Evolutionary conservation across 1,284 basidiomycete genomes (phyloP).

Genomic region (Ustilago loliicola): DNA sequence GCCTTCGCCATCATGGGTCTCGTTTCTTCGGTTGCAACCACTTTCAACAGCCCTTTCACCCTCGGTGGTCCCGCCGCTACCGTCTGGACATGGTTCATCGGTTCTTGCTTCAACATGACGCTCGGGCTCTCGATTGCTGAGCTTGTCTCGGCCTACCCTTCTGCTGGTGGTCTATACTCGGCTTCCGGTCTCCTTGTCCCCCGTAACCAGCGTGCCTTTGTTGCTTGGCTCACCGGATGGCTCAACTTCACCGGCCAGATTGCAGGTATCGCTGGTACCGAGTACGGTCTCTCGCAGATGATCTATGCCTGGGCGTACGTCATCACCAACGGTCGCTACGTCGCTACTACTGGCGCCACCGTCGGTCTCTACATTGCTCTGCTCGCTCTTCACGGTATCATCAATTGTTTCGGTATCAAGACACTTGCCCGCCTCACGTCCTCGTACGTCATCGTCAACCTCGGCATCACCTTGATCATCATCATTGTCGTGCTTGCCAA

Average conservation of each 20-base stretch:
- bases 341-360: slow-evolving; percentile 57
- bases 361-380: slow-evolving; percentile 66
- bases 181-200: slow-evolving; percentile 70
- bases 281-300: slow-evolving; percentile 90
- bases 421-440: slow-evolving; percentile 83
- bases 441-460: slow-evolving; percentile 87
- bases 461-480: slow-evolving; percentile 76
- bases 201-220: slow-evolving; percentile 69
- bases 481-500: slow-evolving; percentile 85
- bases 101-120: slow-evolving; percentile 67
- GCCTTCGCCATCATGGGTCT: slow-evolving; percentile 70
- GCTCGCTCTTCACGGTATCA: slow-evolving; percentile 69
- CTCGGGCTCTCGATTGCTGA: slow-evolving; percentile 69
- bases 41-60: slow-evolving; percentile 67
- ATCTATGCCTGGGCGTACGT: slow-evolving; percentile 79
- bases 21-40: slow-evolving; percentile 68
- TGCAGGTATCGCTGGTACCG: slow-evolving; percentile 85
- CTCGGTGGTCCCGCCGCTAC: slow-evolving; percentile 64
- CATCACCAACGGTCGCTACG: slow-evolving; percentile 56
- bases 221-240: slow-evolving; percentile 78
- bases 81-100: slow-evolving; percentile 69
- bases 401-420: slow-evolving; percentile 84
- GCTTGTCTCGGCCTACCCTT: slow-evolving; percentile 79
- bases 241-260: slow-evolving; percentile 89
- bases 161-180: slow-evolving; percentile 81